Conservation (phyloP, 345 rosid genomes). For the Geranium rotundifolium region DNA sequence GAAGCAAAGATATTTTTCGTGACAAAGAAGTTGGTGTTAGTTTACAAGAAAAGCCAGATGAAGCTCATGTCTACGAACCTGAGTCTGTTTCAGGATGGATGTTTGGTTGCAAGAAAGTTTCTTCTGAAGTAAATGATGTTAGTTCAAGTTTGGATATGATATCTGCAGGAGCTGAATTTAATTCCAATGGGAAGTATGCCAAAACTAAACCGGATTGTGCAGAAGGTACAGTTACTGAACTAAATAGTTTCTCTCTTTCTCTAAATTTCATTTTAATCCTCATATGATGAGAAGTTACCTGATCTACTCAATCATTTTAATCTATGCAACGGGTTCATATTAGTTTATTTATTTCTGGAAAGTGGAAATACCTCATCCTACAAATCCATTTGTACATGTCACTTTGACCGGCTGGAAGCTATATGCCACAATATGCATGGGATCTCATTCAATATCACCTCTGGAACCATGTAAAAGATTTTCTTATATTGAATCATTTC, state of each 20-base stretch:
- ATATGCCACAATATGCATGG: background rate
- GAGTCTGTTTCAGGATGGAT: conserved; percentile 17
- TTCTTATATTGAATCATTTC: background rate
- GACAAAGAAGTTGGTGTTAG: conserved; percentile 18
- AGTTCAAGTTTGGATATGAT: conserved; percentile 14
- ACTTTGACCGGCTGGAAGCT: background rate
- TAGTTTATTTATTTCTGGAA: conserved; percentile 1
- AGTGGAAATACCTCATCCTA: background rate
- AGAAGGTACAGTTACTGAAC: conserved; percentile 24
- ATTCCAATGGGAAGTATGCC: conserved; percentile 14
- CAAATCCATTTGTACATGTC: background rate
- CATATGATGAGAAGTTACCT: background rate
- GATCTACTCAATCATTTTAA: no score
- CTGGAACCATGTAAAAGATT: conserved; percentile 1
- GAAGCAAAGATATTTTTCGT: conserved; percentile 14
- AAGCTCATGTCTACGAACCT: conserved; percentile 14
- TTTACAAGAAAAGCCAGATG: conserved; percentile 15
- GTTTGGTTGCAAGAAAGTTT: conserved; percentile 12
- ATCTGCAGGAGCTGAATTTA: conserved; percentile 9
- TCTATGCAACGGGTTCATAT: background rate
- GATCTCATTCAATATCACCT: conserved; percentile 1
- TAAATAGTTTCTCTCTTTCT: background rate
- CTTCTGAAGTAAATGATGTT: conserved; percentile 15
- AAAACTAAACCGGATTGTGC: conserved; percentile 13
- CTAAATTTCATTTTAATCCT: background rate